Percentiles rank a stretch among this genome's conserved stretches.
These are phyloP conservation scores for Solanum paucissectum DNA, from an alignment of 257 asterid genomes.

Conservation along the genomic window DNA sequence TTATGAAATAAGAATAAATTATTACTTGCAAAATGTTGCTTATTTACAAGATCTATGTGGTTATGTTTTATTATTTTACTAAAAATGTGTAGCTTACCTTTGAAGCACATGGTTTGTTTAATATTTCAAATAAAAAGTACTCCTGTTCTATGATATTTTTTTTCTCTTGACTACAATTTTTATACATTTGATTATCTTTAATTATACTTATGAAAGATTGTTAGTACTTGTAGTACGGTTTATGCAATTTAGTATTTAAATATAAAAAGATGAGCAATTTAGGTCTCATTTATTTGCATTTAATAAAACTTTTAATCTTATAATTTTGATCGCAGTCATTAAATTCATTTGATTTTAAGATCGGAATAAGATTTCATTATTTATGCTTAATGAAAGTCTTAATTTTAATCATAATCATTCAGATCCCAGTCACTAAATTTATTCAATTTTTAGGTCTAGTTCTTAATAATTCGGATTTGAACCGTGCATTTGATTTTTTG, in stretches of 20 bases:
- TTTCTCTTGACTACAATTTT: too few relatives aligned
- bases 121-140: neutral
- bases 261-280: neutral
- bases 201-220: neutral
- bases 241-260: neutral
- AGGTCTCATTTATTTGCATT: neutral
- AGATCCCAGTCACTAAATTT: too few relatives aligned
- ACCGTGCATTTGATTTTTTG: neutral
- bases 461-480: too few relatives aligned
- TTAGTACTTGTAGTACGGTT: neutral
- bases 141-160: neutral
- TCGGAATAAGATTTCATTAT: neutral
- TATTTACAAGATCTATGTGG: neutral
- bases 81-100: neutral
- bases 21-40: neutral
- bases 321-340: neutral
- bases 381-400: neutral
- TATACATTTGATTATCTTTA: neutral
- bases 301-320: neutral
- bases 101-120: neutral
- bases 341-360: too few relatives aligned
- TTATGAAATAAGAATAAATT: conserved; percentile 9
- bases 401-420: neutral
- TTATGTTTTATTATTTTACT: neutral
- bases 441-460: neutral